Percentiles rank a stretch among this genome's conserved stretches.
Evolutionary conservation across 495 filamentous ascomycete species (phyloP).

Genomic region (Elasticomyces elasticus): DNA sequence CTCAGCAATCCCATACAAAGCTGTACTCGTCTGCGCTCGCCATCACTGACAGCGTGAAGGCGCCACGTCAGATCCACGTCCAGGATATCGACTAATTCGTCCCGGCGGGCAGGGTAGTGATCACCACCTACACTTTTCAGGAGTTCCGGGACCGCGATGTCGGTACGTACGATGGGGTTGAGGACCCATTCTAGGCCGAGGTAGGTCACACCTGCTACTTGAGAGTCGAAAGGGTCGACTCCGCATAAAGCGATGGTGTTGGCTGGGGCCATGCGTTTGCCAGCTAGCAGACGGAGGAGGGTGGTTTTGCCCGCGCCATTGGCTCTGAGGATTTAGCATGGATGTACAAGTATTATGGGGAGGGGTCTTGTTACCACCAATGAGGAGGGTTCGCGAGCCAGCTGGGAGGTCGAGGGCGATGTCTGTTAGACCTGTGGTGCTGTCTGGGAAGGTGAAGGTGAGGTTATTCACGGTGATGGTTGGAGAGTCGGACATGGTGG

Average conservation of each 20-base stretch:
- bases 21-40: conserved; percentile 84
- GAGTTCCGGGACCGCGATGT: conserved; percentile 83
- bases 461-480: conserved; percentile 63
- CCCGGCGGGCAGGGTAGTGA: conserved; percentile 64
- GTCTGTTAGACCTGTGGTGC: conserved; percentile 57
- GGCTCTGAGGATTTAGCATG: conserved; percentile 41
- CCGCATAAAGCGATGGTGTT: conserved; percentile 63
- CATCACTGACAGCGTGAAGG: conserved; percentile 89
- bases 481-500: conserved; percentile 25
- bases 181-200: conserved; percentile 97
- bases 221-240: conserved; percentile 81
- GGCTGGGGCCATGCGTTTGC: conserved; percentile 78
- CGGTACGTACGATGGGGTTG: conserved; percentile 90
- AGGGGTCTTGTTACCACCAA: conserved; percentile 57
- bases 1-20: conserved; percentile 88
- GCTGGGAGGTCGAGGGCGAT: conserved; percentile 68
- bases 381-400: conserved; percentile 77
- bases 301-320: conserved; percentile 98
- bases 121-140: conserved; percentile 79
- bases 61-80: conserved; percentile 89
- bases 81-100: conserved; percentile 77
- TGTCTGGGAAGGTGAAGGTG: conserved; percentile 82
- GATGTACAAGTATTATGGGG: not conserved
- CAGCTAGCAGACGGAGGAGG: conserved; percentile 78
- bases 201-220: conserved; percentile 88